Evolutionary conservation across 2,329 filamentous ascomycete genomes (phyloP).

Genomic region (Coleophoma cylindrospora): DNA sequence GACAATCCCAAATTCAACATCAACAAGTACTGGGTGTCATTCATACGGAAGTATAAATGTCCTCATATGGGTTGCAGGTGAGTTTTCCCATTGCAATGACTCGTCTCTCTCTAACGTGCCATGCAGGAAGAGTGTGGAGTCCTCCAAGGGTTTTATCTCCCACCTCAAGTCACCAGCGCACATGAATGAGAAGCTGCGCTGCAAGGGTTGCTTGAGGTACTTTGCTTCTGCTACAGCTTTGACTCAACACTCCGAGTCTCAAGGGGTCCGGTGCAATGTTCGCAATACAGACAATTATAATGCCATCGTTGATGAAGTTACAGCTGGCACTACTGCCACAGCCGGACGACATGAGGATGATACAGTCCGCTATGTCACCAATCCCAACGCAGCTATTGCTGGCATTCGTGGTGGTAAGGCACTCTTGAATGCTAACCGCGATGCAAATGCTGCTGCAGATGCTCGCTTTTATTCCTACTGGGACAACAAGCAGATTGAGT

Average conservation of each 20-base stretch:
- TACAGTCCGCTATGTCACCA: constrained; percentile 28
- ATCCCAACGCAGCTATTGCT: constrained; percentile 8
- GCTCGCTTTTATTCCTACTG: not conserved
- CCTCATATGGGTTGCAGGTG: constrained; percentile 20
- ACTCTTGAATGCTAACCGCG: not conserved
- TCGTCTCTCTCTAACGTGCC: not conserved
- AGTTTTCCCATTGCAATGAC: constrained; percentile 4
- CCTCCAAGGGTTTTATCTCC: constrained; percentile 8
- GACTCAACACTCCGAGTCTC: constrained; percentile 43
- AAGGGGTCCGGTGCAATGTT: constrained; percentile 35
- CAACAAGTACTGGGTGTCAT: constrained; percentile 9
- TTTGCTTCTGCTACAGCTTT: constrained; percentile 39
- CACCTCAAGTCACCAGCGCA: constrained; percentile 43
- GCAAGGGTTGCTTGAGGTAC: constrained; percentile 37
- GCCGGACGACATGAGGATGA: constrained; percentile 27
- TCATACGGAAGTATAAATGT: constrained; percentile 20
- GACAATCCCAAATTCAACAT: constrained; percentile 11
- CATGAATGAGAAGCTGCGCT: constrained; percentile 29
- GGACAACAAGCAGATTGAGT: not conserved
- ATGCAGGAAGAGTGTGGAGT: constrained; percentile 2
- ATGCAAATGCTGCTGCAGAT: not conserved
- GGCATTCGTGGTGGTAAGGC: not conserved
- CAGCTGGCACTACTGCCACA: constrained; percentile 26
- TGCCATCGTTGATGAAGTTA: constrained; percentile 33
- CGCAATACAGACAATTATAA: constrained; percentile 34